Percentiles rank a stretch among this genome's conserved stretches.
Evolutionary conservation across 2,329 filamentous ascomycete genomes (phyloP).

Genomic region (Tolypocladium endophyticum): DNA sequence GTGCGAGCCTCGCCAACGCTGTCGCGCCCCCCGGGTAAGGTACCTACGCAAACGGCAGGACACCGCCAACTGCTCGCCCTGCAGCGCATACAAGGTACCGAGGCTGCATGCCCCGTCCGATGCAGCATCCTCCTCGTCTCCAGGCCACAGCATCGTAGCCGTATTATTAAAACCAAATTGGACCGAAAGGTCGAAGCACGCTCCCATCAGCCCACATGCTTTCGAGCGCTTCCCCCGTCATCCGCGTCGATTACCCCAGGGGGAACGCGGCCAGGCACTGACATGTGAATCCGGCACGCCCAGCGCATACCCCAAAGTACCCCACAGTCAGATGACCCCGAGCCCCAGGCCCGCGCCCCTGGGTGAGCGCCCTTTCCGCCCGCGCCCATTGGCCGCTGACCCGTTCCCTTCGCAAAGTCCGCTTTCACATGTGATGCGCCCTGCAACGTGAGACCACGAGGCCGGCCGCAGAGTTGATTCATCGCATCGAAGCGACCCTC

Average conservation of each 20-base stretch:
- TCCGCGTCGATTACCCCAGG: background rate
- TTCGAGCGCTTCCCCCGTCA: background rate
- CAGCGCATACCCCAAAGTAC: background rate
- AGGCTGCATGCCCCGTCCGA: background rate
- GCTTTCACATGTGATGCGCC: background rate
- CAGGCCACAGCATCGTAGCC: background rate
- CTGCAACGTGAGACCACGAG: background rate
- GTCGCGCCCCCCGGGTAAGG: too few species aligned
- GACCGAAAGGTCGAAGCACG: background rate
- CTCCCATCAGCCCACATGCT: background rate
- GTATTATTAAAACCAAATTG: background rate
- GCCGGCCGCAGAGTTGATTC: background rate
- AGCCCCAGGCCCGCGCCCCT: background rate
- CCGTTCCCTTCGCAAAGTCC: background rate
- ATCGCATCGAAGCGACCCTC: background rate
- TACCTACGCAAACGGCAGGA: background rate
- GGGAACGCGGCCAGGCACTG: background rate
- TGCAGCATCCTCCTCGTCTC: background rate
- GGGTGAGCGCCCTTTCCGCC: background rate
- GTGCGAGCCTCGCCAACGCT: background rate
- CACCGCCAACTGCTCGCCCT: too few species aligned
- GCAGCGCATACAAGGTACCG: background rate
- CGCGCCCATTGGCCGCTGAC: background rate
- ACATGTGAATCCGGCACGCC: background rate
- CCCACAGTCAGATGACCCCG: constrained; percentile 1